Evolutionary conservation across 148 eudicot genomes (phyloP).

Genomic region (Vaccinium corymbosum): DNA sequence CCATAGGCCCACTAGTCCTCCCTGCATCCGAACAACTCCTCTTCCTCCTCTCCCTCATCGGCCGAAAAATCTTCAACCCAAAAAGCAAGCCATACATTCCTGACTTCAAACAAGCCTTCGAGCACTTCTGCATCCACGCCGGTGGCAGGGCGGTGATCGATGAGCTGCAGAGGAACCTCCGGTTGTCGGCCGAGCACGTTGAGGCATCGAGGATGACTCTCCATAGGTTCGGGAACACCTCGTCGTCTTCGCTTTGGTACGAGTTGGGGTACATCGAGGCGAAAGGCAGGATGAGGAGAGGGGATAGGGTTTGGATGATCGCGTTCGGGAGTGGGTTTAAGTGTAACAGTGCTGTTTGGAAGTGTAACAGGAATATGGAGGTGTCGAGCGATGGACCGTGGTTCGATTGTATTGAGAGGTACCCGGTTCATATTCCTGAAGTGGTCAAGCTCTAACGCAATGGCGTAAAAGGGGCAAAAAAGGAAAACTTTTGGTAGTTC

Average conservation of each 20-base stretch:
- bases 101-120: conserved; percentile 35
- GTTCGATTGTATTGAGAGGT: conserved; percentile 26
- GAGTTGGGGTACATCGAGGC: conserved; percentile 34
- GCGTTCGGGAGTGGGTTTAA: conserved; percentile 40
- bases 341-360: conserved; percentile 42
- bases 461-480: neutral
- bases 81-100: conserved; percentile 35
- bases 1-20: conserved; percentile 29
- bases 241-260: conserved; percentile 37
- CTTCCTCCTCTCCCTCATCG: conserved; percentile 24
- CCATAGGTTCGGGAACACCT: conserved; percentile 37
- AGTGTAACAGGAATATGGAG: conserved; percentile 24
- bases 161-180: conserved; percentile 31
- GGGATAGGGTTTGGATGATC: conserved; percentile 34
- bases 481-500: too few species aligned
- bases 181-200: conserved; percentile 27
- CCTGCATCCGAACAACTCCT: conserved; percentile 36
- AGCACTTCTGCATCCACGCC: conserved; percentile 39
- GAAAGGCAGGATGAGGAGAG: conserved; percentile 34
- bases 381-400: conserved; percentile 24
- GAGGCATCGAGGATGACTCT: conserved; percentile 42
- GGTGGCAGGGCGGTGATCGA: conserved; percentile 40
- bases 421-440: conserved; percentile 26
- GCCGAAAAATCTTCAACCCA: conserved; percentile 25
- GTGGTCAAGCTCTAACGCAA: conserved; percentile 22